phyloP scores from a whole-genome alignment of 2,329 filamentous ascomycete genomes.

The Magnaporthiopsis incrustans region DNA sequence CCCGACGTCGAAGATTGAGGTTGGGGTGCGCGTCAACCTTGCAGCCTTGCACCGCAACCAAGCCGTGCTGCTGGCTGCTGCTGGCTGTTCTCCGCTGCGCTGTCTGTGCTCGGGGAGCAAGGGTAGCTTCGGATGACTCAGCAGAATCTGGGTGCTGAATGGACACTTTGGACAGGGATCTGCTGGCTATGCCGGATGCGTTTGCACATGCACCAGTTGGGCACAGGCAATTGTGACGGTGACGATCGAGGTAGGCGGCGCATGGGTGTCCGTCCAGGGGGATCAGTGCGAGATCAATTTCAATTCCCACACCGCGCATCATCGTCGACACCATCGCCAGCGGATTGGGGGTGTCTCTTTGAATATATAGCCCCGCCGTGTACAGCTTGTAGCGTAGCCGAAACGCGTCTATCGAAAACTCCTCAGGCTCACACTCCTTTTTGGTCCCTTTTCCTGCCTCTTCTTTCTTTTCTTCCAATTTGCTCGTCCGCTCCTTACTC shows the following conservation, averaged over 20 bases:
- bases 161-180: background rate
- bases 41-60: constrained; percentile 37
- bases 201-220: background rate
- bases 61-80: background rate
- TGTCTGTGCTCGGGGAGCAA: constrained; percentile 10
- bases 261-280: background rate
- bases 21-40: constrained; percentile 28
- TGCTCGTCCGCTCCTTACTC: background rate
- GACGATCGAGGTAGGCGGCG: background rate
- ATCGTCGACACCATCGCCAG: background rate
- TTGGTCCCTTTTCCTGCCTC: background rate
- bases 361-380: background rate
- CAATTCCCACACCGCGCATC: background rate
- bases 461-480: background rate
- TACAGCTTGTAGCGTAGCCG: background rate
- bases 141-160: constrained; percentile 8
- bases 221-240: background rate
- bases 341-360: background rate
- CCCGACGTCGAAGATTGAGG: constrained; percentile 3
- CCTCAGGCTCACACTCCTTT: background rate
- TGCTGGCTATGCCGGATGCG: background rate
- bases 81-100: constrained; percentile 1
- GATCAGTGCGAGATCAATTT: background rate
- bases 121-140: constrained; percentile 36
- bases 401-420: background rate